Percentiles rank a stretch among this genome's conserved stretches.
These are phyloP conservation scores for Amanita molliuscula DNA, from an alignment of 768 basidiomycete species.

Conservation along the genomic window DNA sequence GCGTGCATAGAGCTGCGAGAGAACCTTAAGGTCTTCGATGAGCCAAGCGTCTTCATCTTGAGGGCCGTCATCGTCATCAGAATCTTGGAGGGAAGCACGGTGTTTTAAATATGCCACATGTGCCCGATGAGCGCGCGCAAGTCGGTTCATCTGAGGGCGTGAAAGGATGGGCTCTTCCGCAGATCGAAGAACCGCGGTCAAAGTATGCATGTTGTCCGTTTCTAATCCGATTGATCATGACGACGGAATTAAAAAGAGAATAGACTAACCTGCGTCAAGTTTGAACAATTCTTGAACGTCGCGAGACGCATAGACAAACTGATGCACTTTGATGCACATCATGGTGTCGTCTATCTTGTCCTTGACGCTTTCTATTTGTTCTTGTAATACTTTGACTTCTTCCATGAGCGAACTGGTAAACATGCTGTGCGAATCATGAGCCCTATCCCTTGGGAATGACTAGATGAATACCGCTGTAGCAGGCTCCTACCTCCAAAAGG, in stretches of 20 bases:
- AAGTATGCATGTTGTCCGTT: slow-evolving; percentile 60
- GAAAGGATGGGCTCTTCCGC: slow-evolving; percentile 66
- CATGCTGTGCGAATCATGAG: slow-evolving; percentile 47
- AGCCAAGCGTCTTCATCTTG: slow-evolving; percentile 95
- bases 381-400: slow-evolving; percentile 76
- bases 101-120: slow-evolving; percentile 65
- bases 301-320: slow-evolving; percentile 77
- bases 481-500: slow-evolving; percentile 93
- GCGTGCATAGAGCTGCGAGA: slow-evolving; percentile 68
- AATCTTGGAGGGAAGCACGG: slow-evolving; percentile 56
- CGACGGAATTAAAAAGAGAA: not conserved
- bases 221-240: slow-evolving; percentile 23
- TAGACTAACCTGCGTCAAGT: slow-evolving; percentile 64
- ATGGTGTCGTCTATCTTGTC: slow-evolving; percentile 84
- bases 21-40: slow-evolving; percentile 80
- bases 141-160: slow-evolving; percentile 70
- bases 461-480: slow-evolving; percentile 59
- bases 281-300: slow-evolving; percentile 84
- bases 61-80: slow-evolving; percentile 91
- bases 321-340: slow-evolving; percentile 79
- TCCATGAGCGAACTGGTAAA: slow-evolving; percentile 89
- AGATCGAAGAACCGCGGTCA: slow-evolving; percentile 73
- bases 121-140: slow-evolving; percentile 68
- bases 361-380: slow-evolving; percentile 80
- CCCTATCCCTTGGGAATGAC: not conserved